phyloP scores from a whole-genome alignment of 257 asterid species.

The Rhazya stricta region DNA sequence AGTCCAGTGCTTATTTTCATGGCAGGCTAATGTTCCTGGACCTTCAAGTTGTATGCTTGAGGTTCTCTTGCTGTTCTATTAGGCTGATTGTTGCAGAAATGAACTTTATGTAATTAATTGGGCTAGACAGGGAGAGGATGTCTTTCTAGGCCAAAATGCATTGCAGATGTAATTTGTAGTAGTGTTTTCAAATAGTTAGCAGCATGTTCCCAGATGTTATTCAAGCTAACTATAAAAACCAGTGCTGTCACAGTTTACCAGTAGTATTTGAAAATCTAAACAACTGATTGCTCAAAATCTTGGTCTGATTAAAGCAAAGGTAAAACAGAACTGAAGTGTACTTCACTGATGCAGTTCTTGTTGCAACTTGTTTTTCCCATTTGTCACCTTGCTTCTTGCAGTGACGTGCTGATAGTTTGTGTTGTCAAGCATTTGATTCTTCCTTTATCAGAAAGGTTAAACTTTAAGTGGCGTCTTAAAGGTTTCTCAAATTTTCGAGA shows the following conservation, averaged over 20 bases:
- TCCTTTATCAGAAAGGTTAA: not conserved
- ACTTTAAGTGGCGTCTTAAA: not conserved
- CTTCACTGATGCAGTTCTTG: not conserved
- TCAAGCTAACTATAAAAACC: not conserved
- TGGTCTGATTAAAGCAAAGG: not conserved
- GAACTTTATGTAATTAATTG: not conserved
- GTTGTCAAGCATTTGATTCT: not conserved
- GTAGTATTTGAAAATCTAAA: not conserved
- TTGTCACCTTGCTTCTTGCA: not conserved
- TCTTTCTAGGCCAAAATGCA: not conserved
- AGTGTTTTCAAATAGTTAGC: not conserved
- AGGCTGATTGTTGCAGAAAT: not conserved
- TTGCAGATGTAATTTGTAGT: not conserved
- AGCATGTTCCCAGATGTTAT: not conserved
- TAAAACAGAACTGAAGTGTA: not conserved
- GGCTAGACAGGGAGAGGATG: not conserved
- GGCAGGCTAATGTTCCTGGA: not conserved
- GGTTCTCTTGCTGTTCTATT: not conserved
- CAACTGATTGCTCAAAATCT: not conserved
- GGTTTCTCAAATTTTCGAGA: not conserved
- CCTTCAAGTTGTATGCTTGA: not conserved
- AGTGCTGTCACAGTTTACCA: not conserved
- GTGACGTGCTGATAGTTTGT: not conserved
- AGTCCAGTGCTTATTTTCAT: constrained; percentile 1
- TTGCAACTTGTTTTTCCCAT: not conserved